Evolutionary conservation across 2,329 filamentous ascomycete species (phyloP).

Genomic region (Fusarium nisikadoi): DNA sequence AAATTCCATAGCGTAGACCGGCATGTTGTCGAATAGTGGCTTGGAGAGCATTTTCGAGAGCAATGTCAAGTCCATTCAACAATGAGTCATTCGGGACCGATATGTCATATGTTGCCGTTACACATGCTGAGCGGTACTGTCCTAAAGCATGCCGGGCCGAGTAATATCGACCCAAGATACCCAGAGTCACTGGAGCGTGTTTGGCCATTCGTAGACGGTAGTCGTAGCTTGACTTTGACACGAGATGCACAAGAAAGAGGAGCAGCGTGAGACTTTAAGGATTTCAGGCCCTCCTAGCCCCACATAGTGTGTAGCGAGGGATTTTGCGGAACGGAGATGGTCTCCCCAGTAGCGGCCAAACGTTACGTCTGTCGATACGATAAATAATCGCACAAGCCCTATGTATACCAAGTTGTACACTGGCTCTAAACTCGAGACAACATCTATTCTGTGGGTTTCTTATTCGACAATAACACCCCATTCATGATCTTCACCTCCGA

Average conservation of each 20-base stretch:
- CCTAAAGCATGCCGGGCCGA: slow-evolving; percentile 6
- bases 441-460: fast-evolving
- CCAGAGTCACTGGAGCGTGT: not conserved
- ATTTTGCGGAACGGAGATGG: not conserved
- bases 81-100: not conserved
- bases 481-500: not conserved
- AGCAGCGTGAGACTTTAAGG: fast-evolving
- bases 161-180: slow-evolving; percentile 12
- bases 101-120: slow-evolving; percentile 5
- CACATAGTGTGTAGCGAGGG: not conserved
- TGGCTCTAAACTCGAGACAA: fast-evolving
- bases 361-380: fast-evolving
- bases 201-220: not conserved
- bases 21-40: not conserved
- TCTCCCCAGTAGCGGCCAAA: fast-evolving
- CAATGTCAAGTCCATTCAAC: fast-evolving
- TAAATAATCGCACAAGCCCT: not conserved
- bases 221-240: fast-evolving
- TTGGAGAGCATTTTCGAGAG: slow-evolving; percentile 1
- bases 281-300: not conserved
- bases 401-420: fast-evolving
- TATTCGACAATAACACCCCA: not conserved
- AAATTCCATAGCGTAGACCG: not conserved
- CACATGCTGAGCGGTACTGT: slow-evolving; percentile 20
- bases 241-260: not conserved